Percentiles rank a stretch among this genome's conserved stretches.
phyloP scores from a whole-genome alignment of 257 asterid genomes.

The Capsicum rhomboideum region DNA sequence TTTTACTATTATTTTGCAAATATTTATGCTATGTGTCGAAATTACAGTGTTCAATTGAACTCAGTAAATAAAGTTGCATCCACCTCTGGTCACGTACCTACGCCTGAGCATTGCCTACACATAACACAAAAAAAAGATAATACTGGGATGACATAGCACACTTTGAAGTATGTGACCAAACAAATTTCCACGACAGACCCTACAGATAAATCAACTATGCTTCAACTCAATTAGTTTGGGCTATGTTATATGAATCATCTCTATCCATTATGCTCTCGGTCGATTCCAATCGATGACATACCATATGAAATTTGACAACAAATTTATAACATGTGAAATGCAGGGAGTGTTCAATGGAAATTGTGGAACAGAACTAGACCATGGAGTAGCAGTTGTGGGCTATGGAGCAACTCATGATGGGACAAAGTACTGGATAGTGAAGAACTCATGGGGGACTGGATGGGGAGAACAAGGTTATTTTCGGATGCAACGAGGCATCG shows the following conservation, averaged over 20 bases:
- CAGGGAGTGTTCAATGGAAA: conserved; percentile 60
- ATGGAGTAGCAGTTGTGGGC: conserved; percentile 68
- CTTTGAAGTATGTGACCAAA: neutral
- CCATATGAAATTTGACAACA: neutral
- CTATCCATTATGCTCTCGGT: neutral
- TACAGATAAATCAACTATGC: neutral
- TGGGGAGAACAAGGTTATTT: conserved; percentile 80
- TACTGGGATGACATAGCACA: neutral
- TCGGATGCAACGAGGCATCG: conserved; percentile 42
- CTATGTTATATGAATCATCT: neutral
- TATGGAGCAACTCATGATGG: conserved; percentile 60
- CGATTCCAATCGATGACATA: neutral
- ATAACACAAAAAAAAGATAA: neutral
- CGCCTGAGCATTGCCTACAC: neutral
- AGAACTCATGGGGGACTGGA: conserved; percentile 61
- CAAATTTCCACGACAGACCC: neutral
- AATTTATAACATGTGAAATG: neutral
- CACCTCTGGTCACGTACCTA: neutral
- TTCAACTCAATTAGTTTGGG: neutral
- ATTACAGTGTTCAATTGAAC: neutral
- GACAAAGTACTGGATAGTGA: conserved; percentile 65
- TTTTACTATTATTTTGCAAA: neutral
- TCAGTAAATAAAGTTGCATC: neutral
- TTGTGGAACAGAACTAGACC: conserved; percentile 72
- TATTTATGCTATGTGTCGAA: neutral